Evolutionary conservation across 2,329 filamentous ascomycete genomes (phyloP).

Genomic region (Lecanicillium sp.): DNA sequence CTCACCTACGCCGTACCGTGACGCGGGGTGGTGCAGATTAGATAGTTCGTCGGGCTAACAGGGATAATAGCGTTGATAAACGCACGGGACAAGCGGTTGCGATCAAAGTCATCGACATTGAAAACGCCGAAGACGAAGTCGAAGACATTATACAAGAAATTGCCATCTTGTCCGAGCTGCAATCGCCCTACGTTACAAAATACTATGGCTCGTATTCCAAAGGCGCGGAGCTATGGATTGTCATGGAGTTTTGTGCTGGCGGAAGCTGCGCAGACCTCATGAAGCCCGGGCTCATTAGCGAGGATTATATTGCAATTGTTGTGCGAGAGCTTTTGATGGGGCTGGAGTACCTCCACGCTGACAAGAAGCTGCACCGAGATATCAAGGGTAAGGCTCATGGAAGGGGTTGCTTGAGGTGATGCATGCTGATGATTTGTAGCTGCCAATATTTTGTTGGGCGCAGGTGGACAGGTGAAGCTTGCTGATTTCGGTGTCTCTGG

Average conservation of each 20-base stretch:
- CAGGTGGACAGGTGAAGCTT: slow-evolving; percentile 91
- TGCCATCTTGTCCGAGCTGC: slow-evolving; percentile 89
- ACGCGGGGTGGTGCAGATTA: not conserved
- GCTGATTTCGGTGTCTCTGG: slow-evolving; percentile 97
- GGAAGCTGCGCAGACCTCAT: slow-evolving; percentile 94
- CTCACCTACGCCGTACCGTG: not conserved
- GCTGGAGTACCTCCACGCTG: slow-evolving; percentile 84
- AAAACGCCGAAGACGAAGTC: slow-evolving; percentile 97
- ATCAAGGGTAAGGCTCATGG: slow-evolving; percentile 83
- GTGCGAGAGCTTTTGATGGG: slow-evolving; percentile 82
- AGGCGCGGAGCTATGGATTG: slow-evolving; percentile 95
- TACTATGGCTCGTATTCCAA: slow-evolving; percentile 97
- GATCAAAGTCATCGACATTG: slow-evolving; percentile 98
- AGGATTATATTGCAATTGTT: slow-evolving; percentile 97
- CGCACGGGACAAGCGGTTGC: slow-evolving; percentile 87
- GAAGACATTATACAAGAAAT: slow-evolving; percentile 99
- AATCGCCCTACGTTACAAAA: slow-evolving; percentile 93
- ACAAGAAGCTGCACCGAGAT: slow-evolving; percentile 93
- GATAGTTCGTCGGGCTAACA: slow-evolving; percentile 7
- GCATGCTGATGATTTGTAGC: slow-evolving; percentile 42
- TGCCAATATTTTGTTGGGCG: slow-evolving; percentile 82
- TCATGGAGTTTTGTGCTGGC: slow-evolving; percentile 98
- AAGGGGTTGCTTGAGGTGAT: too few relatives aligned
- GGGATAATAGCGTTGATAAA: slow-evolving; percentile 70
- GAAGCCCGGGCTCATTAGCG: slow-evolving; percentile 83